Base-by-base conservation (phyloP, 208 protist species). In the Leishmania gerbilli region DNA sequence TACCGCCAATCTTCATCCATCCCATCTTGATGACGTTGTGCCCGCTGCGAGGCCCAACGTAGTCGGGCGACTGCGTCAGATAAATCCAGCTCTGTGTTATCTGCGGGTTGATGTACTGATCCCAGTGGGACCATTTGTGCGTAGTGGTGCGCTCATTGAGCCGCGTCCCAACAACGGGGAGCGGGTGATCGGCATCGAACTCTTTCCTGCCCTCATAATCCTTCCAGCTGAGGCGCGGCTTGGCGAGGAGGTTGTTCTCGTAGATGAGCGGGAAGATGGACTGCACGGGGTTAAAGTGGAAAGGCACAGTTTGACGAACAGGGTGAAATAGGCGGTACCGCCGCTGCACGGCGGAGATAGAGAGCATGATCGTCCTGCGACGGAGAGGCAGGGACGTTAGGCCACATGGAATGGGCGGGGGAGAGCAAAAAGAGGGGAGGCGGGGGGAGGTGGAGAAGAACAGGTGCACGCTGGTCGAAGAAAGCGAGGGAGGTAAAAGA, bases 1-100 rank as follows among this genome's bases (percentile, higher is more conserved):
- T 96, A 21, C 93, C 92, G 53, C 95, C 95, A 56, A 97, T 96
- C 85, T 96, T 96, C 91, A 96, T 95, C 95, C 95, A 98, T 37
- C 95, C 95, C 90, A 98, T 93, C 71, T 92, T 94, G 78, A 94
- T 95, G 76, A 98, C 87, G 79, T 95, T 95, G 81, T 97, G 91
- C 1, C 95, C 95, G 74, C 86, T 91, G 53, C 95, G 93, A 11
- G 88, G 89, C 27, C 95, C 95, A 27, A 98, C 92, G 81, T 95
- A 98, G 81, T 98, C 92, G 34, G 91, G 90, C 17, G 92, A 91
- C 58, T 91, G 86, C 9, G 90, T 95, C 62, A 98, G 77, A 81
- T 95, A 85, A 67, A 71, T 86, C 83, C 84, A 88, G 75, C 87
- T 91, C 69, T 89, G 88, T 51, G 91, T 97, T 58, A 98, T 75